Evolutionary conservation across 495 filamentous ascomycete species (phyloP).

Genomic region (Neohortaea acidophila): DNA sequence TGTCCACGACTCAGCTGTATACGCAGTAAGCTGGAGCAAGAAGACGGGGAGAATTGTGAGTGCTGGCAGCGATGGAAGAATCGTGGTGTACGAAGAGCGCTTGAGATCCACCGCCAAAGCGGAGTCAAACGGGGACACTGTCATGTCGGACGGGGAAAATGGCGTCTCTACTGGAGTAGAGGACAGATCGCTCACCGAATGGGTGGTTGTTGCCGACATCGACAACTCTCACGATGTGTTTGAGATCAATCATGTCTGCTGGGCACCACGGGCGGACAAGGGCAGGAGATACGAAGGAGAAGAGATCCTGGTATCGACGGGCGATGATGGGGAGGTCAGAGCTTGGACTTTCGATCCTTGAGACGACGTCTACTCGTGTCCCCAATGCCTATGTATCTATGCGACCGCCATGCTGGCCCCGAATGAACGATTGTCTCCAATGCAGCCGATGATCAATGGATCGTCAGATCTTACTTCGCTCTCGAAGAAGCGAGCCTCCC

Average conservation of each 20-base stretch:
- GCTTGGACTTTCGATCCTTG: conserved; percentile 24
- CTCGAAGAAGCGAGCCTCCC: conserved; percentile 1
- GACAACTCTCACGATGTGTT: conserved; percentile 72
- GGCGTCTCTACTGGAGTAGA: conserved; percentile 18
- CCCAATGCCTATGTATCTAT: too few species aligned
- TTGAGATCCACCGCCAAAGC: conserved; percentile 25
- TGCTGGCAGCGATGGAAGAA: conserved; percentile 68
- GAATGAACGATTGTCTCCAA: too few species aligned
- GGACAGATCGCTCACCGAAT: conserved; percentile 34
- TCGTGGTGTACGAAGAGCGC: conserved; percentile 61
- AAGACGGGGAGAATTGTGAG: conserved; percentile 61
- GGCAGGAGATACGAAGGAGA: conserved; percentile 19
- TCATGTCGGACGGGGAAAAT: conserved; percentile 4
- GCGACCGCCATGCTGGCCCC: too few species aligned
- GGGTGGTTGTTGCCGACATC: conserved; percentile 50
- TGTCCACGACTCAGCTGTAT: conserved; percentile 65
- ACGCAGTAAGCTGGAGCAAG: conserved; percentile 65
- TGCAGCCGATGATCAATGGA: too few species aligned
- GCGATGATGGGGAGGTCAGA: conserved; percentile 39
- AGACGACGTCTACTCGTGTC: too few species aligned
- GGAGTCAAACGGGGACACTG: conserved; percentile 8
- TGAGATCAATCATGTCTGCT: conserved; percentile 80
- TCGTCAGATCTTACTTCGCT: conserved; percentile 4
- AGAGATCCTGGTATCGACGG: conserved; percentile 53
- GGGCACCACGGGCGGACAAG: conserved; percentile 39